Conservation (phyloP, 805 yeast species). For the Sugiyamaella chiloensis region DNA sequence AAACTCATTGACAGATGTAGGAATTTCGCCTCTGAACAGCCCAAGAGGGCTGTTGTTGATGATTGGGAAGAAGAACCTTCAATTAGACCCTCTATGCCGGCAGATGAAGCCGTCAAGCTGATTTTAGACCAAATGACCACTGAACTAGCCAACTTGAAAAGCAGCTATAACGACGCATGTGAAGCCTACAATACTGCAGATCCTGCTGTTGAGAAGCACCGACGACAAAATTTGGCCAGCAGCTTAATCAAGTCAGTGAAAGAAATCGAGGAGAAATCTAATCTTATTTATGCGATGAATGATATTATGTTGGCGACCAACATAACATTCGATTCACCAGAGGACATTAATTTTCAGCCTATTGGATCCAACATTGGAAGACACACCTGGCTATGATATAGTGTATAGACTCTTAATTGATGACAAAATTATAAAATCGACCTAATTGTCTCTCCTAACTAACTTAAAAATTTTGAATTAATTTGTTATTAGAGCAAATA, state of each 20-base stretch:
- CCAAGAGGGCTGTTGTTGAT: background rate
- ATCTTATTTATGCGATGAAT: conserved; percentile 21
- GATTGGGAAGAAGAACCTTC: conserved; percentile 19
- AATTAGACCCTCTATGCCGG: conserved; percentile 19
- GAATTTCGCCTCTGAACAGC: background rate
- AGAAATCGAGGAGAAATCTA: conserved; percentile 20
- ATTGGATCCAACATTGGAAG: background rate
- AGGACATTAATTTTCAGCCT: background rate
- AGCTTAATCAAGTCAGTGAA: conserved; percentile 11
- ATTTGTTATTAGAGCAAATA: too few species aligned
- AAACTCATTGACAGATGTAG: conserved; percentile 6
- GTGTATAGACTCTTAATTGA: too few species aligned
- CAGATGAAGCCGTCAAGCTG: conserved; percentile 20
- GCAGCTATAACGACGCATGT: conserved; percentile 10
- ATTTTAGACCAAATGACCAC: conserved; percentile 18
- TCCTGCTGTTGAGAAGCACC: conserved; percentile 16
- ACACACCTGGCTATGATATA: background rate
- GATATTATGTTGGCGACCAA: conserved; percentile 20
- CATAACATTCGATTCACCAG: background rate
- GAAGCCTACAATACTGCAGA: conserved; percentile 16
- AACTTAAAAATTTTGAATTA: too few species aligned
- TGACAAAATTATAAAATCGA: too few species aligned
- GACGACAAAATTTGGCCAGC: conserved; percentile 15
- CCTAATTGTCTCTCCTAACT: too few species aligned
- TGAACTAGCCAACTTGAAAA: conserved; percentile 14